A percentile compares a stretch with the other conserved stretches of the same genome.
Conservation (phyloP, 306 rosid species). For the Leucaena leucocephala region DNA sequence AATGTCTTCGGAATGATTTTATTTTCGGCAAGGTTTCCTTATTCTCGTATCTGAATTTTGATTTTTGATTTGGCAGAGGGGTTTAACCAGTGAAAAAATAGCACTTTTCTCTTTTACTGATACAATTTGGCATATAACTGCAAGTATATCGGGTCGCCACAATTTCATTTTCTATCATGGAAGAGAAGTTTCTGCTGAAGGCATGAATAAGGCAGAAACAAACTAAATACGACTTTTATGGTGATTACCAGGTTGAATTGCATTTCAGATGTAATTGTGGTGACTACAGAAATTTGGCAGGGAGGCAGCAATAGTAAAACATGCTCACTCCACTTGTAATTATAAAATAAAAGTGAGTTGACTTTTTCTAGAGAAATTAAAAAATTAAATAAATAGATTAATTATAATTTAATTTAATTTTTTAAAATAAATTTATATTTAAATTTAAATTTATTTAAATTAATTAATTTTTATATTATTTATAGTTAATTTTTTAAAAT, state of each 20-base stretch:
- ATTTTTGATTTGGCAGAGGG: neutral
- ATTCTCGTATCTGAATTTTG: neutral
- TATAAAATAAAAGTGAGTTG: too few species aligned
- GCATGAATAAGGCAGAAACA: neutral
- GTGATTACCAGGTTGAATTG: neutral
- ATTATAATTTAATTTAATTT: too few species aligned
- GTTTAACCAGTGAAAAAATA: too few species aligned
- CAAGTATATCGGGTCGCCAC: neutral
- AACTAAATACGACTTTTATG: neutral
- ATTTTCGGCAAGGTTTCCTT: neutral
- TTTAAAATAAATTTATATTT: too few species aligned
- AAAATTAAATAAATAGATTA: too few species aligned
- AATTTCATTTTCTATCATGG: neutral
- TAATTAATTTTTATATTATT: too few species aligned
- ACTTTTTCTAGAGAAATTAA: too few species aligned
- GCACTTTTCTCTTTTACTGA: too few species aligned
- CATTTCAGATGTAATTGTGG: neutral
- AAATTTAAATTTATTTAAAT: too few species aligned
- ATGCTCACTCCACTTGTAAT: neutral
- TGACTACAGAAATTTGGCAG: neutral
- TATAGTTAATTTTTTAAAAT: too few species aligned
- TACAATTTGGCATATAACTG: too few species aligned
- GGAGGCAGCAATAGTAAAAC: neutral
- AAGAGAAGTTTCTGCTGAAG: conserved; percentile 2
- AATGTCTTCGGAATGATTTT: neutral